Base-by-base conservation (phyloP, 1,284 basidiomycete genomes). In the Moesziomyces globuligerus region DNA sequence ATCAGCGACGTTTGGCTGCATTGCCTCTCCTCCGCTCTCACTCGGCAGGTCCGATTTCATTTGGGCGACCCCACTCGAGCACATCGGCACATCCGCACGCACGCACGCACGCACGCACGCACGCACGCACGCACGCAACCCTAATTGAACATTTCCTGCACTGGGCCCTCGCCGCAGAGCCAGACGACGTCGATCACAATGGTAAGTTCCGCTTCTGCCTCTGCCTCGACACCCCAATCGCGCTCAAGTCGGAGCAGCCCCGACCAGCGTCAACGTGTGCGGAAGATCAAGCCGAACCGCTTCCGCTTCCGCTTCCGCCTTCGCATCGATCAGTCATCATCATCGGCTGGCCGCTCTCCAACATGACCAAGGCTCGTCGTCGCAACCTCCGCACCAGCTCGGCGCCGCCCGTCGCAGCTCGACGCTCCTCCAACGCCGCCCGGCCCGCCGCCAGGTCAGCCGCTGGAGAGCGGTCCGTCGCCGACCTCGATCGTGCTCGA, bases 331-430 rank as follows among this genome's bases (percentile, higher is more conserved):
- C n/a, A n/a, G n/a, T n/a, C n/a, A 41, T 21, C 49, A 44, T 32
- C 41, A 44, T 44, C 29, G n/a, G 6, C 13, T 38, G 18, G 34
- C 13, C 36, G 13, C 23, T 34, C 28, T 7, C 15, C 37, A 43
- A 3, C 20, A 66, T 66, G 62, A 55, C 62, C 28, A 66, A 59
- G 42, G 52, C 47, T 32, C 55, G 55, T 40, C 51, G 52, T 43
- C 62, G 62, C 51, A 66, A 66, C 23, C 56, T 58, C 10, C 62
- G 62, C 18, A 48, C 56, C 23, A 18, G 8, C 21, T 13, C 55
- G 17, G 50, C 50, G 15, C 24, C 54, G 3, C 21, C 47, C 21
- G 10, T 32, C 10, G 15, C 50, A 3, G 11, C 20, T 28, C 25
- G 38, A 21, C 59, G 18, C 7, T 23, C 18, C 28, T 17, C 13